phyloP scores from a whole-genome alignment of 305 asterid genomes.

The Stenogyne calaminthoides region DNA sequence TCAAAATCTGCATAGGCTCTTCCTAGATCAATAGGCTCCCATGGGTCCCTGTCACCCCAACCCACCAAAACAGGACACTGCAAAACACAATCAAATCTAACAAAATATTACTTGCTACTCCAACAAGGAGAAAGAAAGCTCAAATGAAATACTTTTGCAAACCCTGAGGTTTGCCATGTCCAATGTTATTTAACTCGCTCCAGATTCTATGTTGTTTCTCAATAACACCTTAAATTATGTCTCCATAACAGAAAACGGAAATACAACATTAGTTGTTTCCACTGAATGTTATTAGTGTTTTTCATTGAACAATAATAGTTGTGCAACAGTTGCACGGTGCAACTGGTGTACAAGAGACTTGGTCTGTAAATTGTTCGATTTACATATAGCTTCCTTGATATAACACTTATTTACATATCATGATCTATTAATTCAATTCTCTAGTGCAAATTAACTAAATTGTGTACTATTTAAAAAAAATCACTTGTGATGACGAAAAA shows the following conservation, averaged over 20 bases:
- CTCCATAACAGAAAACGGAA: too few relatives aligned
- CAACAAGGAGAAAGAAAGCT: background rate
- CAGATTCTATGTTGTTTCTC: background rate
- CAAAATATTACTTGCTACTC: background rate
- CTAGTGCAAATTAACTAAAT: background rate
- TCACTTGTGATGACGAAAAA: background rate
- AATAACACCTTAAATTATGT: too few relatives aligned
- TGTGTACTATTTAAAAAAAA: background rate
- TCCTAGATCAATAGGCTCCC: constrained; percentile 96
- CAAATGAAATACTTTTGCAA: background rate
- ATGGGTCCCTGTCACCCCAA: constrained; percentile 99
- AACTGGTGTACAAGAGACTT: too few relatives aligned
- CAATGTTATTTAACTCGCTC: background rate
- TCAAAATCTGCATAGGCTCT: constrained; percentile 66
- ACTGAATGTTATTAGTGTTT: too few relatives aligned
- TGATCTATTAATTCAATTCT: background rate
- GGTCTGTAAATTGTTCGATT: background rate
- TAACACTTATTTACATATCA: background rate
- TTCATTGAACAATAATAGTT: background rate
- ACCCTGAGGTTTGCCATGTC: too few relatives aligned
- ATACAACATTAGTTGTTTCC: too few relatives aligned
- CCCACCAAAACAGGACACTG: constrained; percentile 91
- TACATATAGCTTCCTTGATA: background rate
- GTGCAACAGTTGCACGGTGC: too few relatives aligned
- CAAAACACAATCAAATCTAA: constrained; percentile 9